Evolutionary conservation across 768 basidiomycete genomes (phyloP).

Genomic region (Collybia nuda): DNA sequence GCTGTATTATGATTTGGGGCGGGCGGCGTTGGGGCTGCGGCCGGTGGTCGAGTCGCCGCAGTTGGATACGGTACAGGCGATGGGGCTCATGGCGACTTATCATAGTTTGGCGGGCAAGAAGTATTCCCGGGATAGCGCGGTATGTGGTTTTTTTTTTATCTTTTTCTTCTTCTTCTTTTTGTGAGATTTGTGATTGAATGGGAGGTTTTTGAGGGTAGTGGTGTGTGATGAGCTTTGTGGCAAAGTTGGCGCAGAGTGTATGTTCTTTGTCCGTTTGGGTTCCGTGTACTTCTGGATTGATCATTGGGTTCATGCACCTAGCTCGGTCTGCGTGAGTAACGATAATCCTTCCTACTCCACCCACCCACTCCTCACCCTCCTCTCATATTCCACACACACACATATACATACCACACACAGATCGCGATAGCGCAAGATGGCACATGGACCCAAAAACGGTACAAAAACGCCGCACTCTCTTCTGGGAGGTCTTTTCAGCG

Average conservation of each 20-base stretch:
- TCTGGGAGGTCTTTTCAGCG: conserved; percentile 39
- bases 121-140: conserved; percentile 44
- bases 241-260: conserved; percentile 61
- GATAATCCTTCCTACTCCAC: not conserved
- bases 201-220: conserved; percentile 36
- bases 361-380: not conserved
- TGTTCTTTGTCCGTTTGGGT: conserved; percentile 9
- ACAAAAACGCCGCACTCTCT: conserved; percentile 31
- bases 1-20: conserved; percentile 56
- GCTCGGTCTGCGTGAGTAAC: conserved; percentile 42
- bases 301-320: too few relatives aligned
- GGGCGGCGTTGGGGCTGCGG: conserved; percentile 51
- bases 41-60: conserved; percentile 54
- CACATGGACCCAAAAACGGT: conserved; percentile 35
- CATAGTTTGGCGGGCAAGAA: conserved; percentile 53
- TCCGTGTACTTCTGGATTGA: conserved; percentile 23
- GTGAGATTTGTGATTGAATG: conserved; percentile 19
- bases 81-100: conserved; percentile 60
- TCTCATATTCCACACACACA: too few relatives aligned
- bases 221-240: conserved; percentile 53
- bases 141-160: conserved; percentile 24
- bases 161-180: conserved; percentile 18
- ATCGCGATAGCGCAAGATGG: conserved; percentile 42
- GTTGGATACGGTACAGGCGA: conserved; percentile 55
- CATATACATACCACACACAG: too few relatives aligned